Evolutionary conservation across 2,329 filamentous ascomycete species (phyloP).

Genomic region (Cadophora sp.): DNA sequence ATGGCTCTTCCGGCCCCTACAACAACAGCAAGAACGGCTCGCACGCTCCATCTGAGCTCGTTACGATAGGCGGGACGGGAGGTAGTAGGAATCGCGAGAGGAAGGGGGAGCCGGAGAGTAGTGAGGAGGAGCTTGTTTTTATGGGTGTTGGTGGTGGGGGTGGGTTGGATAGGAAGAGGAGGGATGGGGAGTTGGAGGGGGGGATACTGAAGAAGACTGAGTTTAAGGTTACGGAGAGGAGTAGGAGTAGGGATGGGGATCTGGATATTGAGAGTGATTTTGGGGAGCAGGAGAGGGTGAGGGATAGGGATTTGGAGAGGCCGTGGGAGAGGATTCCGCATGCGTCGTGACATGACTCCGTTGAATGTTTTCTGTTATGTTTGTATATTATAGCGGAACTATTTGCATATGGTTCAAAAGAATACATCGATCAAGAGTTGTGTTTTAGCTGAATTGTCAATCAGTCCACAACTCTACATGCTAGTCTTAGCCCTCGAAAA

Average conservation of each 20-base stretch:
- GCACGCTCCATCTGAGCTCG: background rate
- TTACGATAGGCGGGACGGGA: background rate
- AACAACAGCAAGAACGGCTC: background rate
- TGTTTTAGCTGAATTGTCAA: no score
- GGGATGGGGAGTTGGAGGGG: background rate
- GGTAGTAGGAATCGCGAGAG: background rate
- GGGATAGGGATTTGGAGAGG: slow-evolving; percentile 2
- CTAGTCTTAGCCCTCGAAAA: no score
- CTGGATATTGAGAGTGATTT: background rate
- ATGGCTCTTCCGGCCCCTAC: background rate
- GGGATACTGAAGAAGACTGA: slow-evolving; percentile 23
- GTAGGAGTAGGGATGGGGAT: background rate
- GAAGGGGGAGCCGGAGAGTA: slow-evolving; percentile 2
- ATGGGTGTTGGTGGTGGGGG: background rate
- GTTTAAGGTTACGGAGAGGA: slow-evolving; percentile 19
- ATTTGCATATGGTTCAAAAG: no score
- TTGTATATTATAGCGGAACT: no score
- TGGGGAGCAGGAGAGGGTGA: background rate
- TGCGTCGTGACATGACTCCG: background rate
- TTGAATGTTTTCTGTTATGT: background rate
- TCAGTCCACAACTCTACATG: no score
- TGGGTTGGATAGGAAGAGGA: background rate
- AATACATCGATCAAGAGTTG: no score
- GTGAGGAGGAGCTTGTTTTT: slow-evolving; percentile 24
- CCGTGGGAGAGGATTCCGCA: slow-evolving; percentile 11